Base-by-base conservation (phyloP, 257 asterid genomes). In the Penstemon barbatus region DNA sequence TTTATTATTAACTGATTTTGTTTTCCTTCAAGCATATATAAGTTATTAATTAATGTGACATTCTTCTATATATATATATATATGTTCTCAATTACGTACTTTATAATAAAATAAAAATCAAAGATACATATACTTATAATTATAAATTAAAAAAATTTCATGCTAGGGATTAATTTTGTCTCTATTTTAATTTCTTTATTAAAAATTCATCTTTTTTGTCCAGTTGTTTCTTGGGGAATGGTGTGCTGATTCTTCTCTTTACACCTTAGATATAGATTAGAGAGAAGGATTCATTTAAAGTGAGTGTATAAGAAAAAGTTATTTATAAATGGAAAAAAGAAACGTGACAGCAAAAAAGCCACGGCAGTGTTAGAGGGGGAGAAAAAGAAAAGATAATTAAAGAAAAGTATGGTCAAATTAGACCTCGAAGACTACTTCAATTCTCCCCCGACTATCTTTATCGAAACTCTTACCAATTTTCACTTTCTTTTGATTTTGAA, bases 341-440 rank as follows among this genome's bases (percentile, higher is more conserved):
- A 79, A 85, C 65, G 79, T 82, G 95, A 88, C 96, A 91, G 95
- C 95, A 75, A 83, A 89, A 91, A 91, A 89, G 97, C 69, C 77
- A 79, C 58, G 70, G 81, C 83, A 78, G 79, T 71, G 61, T 39
- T 65, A 18, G 4, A 77, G 73, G 70, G 77, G 64, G 78, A 62
- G 72, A 69, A 84, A 87, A 80, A 80, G 82, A 78, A 82, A 73
- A 83, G 87, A 84, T 72, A 78, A 69, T 56, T 70, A 79, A 80
- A 79, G 84, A 84, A 90, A 89, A 88, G 95, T 53, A 55, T 87
- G 93, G 96, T 88, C 97, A 91, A 90, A 91, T 80, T 88, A 80
- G 61, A 76, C 95, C 97, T 88, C 92, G 92, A 88, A 91, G 96
- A 86, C 95, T 86, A 83, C 83, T 80, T 67, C 62, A 80, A 63